Conservation (phyloP, 192 early-diverging fungal genomes). For the Coemansia sp. region DNA sequence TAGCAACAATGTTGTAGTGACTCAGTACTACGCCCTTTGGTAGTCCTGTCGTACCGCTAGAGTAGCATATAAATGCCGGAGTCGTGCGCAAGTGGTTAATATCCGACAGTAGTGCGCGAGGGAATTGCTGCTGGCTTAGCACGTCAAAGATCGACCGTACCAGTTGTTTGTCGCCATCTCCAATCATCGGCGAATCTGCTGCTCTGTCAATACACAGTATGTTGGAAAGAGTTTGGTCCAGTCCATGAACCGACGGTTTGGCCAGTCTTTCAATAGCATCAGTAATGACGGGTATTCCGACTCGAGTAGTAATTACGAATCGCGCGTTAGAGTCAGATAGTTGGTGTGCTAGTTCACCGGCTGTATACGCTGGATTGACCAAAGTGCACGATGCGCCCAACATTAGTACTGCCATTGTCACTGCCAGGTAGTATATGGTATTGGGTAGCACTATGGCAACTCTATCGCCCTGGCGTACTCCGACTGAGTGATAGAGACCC, state of each 20-base stretch:
- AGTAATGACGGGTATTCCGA: slow-evolving; percentile 10
- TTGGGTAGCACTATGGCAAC: slow-evolving; percentile 74
- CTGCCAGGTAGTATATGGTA: slow-evolving; percentile 64
- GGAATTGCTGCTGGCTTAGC: background rate
- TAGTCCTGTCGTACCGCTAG: slow-evolving; percentile 71
- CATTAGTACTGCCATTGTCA: slow-evolving; percentile 60
- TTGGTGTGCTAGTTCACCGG: slow-evolving; percentile 73
- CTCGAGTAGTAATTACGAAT: slow-evolving; percentile 58
- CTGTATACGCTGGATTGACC: slow-evolving; percentile 79
- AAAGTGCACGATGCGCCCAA: slow-evolving; percentile 66
- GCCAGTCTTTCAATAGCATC: slow-evolving; percentile 32
- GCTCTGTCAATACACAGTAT: background rate
- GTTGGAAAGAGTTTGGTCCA: background rate
- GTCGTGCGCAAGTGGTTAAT: background rate
- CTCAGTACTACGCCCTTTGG: slow-evolving; percentile 70
- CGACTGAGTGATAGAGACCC: slow-evolving; percentile 36
- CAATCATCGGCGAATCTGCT: background rate
- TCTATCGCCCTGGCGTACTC: slow-evolving; percentile 68
- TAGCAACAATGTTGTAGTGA: slow-evolving; percentile 71
- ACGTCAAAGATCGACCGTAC: slow-evolving; percentile 19
- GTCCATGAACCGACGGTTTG: background rate
- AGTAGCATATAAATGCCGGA: slow-evolving; percentile 71
- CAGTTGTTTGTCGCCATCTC: background rate
- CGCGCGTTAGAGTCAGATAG: slow-evolving; percentile 68
- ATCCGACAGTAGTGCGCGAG: background rate